Evolutionary conservation across 2,329 filamentous ascomycete genomes (phyloP).

Genomic region (Aureobasidium leucospermi): DNA sequence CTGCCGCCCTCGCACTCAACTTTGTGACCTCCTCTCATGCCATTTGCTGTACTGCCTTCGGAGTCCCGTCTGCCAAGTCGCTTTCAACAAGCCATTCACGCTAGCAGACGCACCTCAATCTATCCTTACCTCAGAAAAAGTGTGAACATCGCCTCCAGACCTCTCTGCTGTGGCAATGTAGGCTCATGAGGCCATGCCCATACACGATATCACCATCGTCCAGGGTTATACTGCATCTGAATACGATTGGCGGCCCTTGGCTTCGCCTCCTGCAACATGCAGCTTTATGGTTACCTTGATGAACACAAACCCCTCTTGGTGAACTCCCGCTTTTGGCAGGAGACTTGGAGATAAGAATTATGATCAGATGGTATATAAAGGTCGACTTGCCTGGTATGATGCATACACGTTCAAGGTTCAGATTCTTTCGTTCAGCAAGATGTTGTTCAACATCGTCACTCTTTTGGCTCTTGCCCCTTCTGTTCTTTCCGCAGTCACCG

Average conservation of each 20-base stretch:
- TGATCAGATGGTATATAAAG: neutral
- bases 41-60: neutral
- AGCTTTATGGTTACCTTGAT: conserved; percentile 6
- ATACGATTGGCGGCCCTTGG: conserved; percentile 10
- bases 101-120: conserved; percentile 10
- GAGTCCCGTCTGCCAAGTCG: conserved; percentile 8
- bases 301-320: conserved; percentile 8
- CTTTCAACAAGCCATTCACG: neutral
- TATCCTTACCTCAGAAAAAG: neutral
- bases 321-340: conserved; percentile 7
- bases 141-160: neutral
- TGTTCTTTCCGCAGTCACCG: conserved; percentile 1
- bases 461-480: conserved; percentile 14
- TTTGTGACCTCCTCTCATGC: neutral
- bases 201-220: neutral
- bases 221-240: neutral
- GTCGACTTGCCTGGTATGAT: too few relatives aligned
- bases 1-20: neutral
- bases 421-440: neutral
- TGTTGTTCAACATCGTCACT: conserved; percentile 3
- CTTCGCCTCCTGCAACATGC: conserved; percentile 11
- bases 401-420: neutral
- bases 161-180: neutral
- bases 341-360: conserved; percentile 7
- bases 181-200: conserved; percentile 1